phyloP scores from a whole-genome alignment of 2,329 filamentous ascomycete species.

The Amauroascus verrucosus region DNA sequence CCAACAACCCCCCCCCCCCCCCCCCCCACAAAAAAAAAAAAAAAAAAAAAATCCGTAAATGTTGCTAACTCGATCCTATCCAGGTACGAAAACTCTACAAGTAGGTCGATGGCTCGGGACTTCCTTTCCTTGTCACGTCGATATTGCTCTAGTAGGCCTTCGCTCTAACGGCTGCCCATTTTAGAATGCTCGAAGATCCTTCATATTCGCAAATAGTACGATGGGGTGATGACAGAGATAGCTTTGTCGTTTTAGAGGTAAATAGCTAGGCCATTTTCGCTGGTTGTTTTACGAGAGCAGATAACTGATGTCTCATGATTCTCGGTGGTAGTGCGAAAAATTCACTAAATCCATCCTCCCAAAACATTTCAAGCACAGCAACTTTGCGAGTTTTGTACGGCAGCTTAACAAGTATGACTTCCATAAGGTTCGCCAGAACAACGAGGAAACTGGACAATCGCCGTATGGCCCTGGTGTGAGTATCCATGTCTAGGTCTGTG shows the following conservation, averaged over 20 bases:
- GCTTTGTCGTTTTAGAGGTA: conserved; percentile 96
- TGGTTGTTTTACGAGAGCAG: neutral
- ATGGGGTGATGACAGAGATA: conserved; percentile 91
- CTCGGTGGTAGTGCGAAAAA: conserved; percentile 67
- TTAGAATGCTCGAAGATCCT: conserved; percentile 91
- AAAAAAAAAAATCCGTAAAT: conserved; percentile 14
- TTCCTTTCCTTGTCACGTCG: neutral
- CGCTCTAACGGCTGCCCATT: conserved; percentile 10
- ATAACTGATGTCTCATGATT: neutral
- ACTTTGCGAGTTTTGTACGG: conserved; percentile 92
- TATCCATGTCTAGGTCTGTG: conserved; percentile 7
- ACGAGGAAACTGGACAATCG: conserved; percentile 72
- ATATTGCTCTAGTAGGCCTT: too few species aligned
- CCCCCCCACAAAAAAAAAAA: too few species aligned
- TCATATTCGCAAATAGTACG: conserved; percentile 84
- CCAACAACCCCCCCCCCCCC: conserved; percentile 12
- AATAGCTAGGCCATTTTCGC: neutral
- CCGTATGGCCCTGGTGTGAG: conserved; percentile 70
- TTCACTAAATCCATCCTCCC: conserved; percentile 95
- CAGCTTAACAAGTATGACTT: conserved; percentile 98
- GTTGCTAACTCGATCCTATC: conserved; percentile 21
- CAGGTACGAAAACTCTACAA: conserved; percentile 98
- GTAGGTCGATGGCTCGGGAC: conserved; percentile 45
- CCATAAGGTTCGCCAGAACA: conserved; percentile 89
- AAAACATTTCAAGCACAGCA: conserved; percentile 98